Percentiles rank a stretch among this genome's conserved stretches.
Conservation (phyloP, 192 early-diverging fungal species). For the Allomyces macrogynus region DNA sequence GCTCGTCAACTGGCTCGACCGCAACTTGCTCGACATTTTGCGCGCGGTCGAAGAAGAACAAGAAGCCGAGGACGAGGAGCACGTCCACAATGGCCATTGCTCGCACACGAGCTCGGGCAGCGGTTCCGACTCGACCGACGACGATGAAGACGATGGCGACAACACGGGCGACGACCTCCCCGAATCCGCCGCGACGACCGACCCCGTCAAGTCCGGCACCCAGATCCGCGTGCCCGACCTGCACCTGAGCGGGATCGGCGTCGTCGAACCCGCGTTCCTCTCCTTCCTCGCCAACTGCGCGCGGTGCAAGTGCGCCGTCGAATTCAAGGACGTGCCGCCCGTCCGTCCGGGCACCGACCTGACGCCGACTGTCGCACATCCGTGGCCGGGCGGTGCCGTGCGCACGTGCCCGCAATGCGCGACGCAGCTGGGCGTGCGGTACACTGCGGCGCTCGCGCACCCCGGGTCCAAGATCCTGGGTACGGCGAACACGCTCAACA, state of each 20-base stretch:
- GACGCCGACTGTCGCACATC: not conserved
- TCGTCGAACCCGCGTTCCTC: conserved; percentile 42
- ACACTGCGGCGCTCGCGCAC: conserved; percentile 40
- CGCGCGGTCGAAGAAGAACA: conserved; percentile 1
- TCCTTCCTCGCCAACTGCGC: conserved; percentile 44
- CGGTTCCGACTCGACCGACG: conserved; percentile 2
- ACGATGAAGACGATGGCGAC: conserved; percentile 12
- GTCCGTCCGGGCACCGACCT: conserved; percentile 6
- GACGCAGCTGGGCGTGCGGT: conserved; percentile 28
- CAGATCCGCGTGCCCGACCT: conserved; percentile 47
- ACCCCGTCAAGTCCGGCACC: conserved; percentile 23
- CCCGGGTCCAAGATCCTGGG: conserved; percentile 32
- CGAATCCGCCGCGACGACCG: conserved; percentile 17
- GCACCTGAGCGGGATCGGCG: conserved; percentile 36
- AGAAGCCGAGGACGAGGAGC: not conserved
- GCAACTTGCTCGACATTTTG: conserved; percentile 14
- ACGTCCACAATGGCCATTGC: conserved; percentile 7
- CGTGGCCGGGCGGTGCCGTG: conserved; percentile 12
- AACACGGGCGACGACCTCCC: conserved; percentile 8
- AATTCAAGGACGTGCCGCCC: conserved; percentile 31
- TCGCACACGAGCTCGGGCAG: conserved; percentile 11
- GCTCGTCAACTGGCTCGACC: conserved; percentile 30
- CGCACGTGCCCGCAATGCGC: conserved; percentile 36
- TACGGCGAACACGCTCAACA: conserved; percentile 50
- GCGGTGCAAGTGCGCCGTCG: conserved; percentile 51